Conservation (phyloP, 73 alveolate genomes). For the Halteria grandinella region DNA sequence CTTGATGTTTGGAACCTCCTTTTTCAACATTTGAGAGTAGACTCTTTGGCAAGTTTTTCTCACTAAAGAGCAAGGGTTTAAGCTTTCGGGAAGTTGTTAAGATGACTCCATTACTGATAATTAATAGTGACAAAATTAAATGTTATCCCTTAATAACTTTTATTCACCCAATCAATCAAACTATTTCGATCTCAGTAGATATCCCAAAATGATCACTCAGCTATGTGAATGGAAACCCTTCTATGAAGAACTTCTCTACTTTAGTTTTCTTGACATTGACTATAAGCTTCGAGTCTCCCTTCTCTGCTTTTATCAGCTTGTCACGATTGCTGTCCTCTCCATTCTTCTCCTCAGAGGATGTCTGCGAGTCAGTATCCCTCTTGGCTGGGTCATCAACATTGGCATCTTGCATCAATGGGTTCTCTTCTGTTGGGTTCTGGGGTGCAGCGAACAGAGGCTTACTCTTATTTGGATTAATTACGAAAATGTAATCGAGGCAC, state of each 20-base stretch:
- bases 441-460: too few relatives aligned
- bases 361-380: not conserved
- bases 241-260: constrained; percentile 84
- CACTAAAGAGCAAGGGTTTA: constrained; percentile 32
- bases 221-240: constrained; percentile 78
- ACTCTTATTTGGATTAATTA: constrained; percentile 71
- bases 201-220: constrained; percentile 94
- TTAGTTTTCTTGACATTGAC: constrained; percentile 55
- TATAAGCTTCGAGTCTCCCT: constrained; percentile 38
- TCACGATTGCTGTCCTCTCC: not conserved
- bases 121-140: too few relatives aligned
- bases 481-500: constrained; percentile 84
- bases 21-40: not conserved
- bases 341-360: not conserved
- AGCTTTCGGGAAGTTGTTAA: constrained; percentile 1
- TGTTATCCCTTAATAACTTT: too few relatives aligned
- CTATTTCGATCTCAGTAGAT: constrained; percentile 22
- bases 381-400: not conserved
- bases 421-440: constrained; percentile 7
- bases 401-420: not conserved
- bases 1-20: too few relatives aligned
- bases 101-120: too few relatives aligned
- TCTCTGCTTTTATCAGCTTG: not conserved
- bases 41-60: constrained; percentile 28
- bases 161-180: too few relatives aligned